Percentiles rank a stretch among this genome's conserved stretches.
phyloP scores from a whole-genome alignment of 2,329 filamentous ascomycete species.

The Harringtonia aguacate region DNA sequence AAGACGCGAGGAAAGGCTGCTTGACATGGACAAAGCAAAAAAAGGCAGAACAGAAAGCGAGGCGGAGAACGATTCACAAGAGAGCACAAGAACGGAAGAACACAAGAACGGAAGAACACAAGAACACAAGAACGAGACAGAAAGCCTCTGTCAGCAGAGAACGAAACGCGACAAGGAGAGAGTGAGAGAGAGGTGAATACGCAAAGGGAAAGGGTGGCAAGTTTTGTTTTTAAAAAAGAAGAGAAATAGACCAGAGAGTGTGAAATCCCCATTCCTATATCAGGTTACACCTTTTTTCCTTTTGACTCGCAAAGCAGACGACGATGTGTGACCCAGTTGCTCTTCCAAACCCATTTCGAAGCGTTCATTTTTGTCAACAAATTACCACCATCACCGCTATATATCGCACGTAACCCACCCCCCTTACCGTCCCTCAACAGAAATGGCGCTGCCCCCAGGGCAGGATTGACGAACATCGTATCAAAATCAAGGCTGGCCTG shows the following conservation, averaged over 20 bases:
- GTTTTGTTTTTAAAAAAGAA: too few species aligned
- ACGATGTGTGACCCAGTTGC: neutral
- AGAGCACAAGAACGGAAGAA: neutral
- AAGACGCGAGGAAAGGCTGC: too few species aligned
- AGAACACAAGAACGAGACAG: too few species aligned
- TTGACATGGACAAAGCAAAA: too few species aligned
- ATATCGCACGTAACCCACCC: neutral
- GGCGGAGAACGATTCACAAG: too few species aligned
- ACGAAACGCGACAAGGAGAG: neutral
- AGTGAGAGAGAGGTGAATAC: neutral
- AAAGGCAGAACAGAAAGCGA: neutral
- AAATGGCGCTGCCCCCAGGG: neutral
- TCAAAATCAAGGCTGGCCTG: neutral
- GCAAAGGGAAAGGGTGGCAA: too few species aligned
- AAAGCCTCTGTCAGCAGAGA: too few species aligned
- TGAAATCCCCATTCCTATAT: conserved; percentile 4
- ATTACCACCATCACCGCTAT: neutral
- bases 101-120: too few species aligned
- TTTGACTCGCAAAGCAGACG: neutral
- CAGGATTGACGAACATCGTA: neutral
- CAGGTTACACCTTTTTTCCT: conserved; percentile 3
- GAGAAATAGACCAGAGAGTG: neutral
- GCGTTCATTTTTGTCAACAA: neutral
- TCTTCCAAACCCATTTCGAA: neutral
- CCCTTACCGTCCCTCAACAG: neutral